These are phyloP conservation scores for Linnemannia elongata DNA, from an alignment of 192 early-diverging fungal genomes.

Conservation along the genomic window DNA sequence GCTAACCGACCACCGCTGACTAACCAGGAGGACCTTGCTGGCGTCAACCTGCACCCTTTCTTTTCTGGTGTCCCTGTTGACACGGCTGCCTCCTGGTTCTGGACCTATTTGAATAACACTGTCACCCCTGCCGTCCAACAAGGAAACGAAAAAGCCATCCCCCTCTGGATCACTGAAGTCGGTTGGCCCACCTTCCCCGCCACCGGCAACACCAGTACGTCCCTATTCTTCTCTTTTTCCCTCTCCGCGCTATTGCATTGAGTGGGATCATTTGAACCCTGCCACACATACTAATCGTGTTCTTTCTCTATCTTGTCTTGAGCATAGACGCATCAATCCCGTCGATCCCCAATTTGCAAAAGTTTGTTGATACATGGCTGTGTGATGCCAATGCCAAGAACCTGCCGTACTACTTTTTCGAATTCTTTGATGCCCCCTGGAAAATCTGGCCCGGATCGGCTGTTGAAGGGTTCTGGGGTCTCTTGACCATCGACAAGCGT, in stretches of 20 bases:
- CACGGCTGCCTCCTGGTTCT: slow-evolving; percentile 42
- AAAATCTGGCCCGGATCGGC: slow-evolving; percentile 39
- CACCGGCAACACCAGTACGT: neutral
- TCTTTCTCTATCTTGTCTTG: neutral
- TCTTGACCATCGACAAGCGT: slow-evolving; percentile 29
- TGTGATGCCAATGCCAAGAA: slow-evolving; percentile 46
- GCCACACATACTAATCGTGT: neutral
- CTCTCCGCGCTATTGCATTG: too few relatives aligned
- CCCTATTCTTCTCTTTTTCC: neutral
- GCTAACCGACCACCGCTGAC: slow-evolving; percentile 27
- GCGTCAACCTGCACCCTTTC: slow-evolving; percentile 53
- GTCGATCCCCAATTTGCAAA: slow-evolving; percentile 43
- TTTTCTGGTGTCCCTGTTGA: slow-evolving; percentile 34
- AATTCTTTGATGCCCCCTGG: slow-evolving; percentile 58
- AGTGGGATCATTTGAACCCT: too few relatives aligned
- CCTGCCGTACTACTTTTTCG: slow-evolving; percentile 55
- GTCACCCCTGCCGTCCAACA: slow-evolving; percentile 16
- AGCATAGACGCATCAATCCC: slow-evolving; percentile 14
- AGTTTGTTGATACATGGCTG: slow-evolving; percentile 42
- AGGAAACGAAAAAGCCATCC: neutral
- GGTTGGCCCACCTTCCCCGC: slow-evolving; percentile 49
- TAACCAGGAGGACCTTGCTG: slow-evolving; percentile 22
- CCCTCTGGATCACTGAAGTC: slow-evolving; percentile 36
- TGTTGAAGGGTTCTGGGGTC: slow-evolving; percentile 37
- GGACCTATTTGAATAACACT: slow-evolving; percentile 35